Base-by-base conservation (phyloP, 2,329 filamentous ascomycete genomes). In the Rhinocladiella mackenziei region DNA sequence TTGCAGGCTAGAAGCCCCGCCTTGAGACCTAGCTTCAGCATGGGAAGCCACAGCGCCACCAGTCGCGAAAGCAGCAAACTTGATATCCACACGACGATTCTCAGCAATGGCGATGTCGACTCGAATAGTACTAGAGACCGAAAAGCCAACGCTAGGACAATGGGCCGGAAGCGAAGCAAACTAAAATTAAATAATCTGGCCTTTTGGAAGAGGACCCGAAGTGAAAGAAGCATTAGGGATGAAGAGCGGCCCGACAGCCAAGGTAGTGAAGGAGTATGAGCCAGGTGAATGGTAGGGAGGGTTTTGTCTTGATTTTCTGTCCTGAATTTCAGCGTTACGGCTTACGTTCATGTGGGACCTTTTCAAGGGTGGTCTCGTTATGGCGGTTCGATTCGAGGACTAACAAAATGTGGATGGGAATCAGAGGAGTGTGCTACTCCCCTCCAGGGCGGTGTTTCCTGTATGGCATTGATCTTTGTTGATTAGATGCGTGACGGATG, bases 161-260 rank as follows among this genome's bases (percentile, higher is more conserved):
- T 57, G 18, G 53, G 55, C 19, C 43, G 51, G 26, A 44, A 45
- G 46, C 38, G 55, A 28, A 54, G 51, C 15, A 50, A 48, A 23
- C 31, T 57, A 26, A 57, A 53, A 36, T 34, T 56, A 33, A 46
- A 44, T 4, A 46, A 44, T 4, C 38, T 57, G 5, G 42, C 48
- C 13, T 56, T 56, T 20, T 56, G 54, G 54, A 56, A 56, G 44
- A 45, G 52, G 33, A 54, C 42, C 18, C 43, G 46, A 4, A 50
- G 46, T 23, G 50, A 53, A 15, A 50, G 45, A 22, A 49, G 22
- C 26, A 25, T 53, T 6, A 39, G 19, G 11, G 50, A 34, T 5
- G 50, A 37, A 8, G 33, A 39, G 4, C 37, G 48, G 17, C 48
- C 48, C 8, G 40, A 42, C 10, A 51, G 48, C 30, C 40, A 45